Conservation (phyloP, 345 rosid genomes). For the Carallia pectinifolia region DNA sequence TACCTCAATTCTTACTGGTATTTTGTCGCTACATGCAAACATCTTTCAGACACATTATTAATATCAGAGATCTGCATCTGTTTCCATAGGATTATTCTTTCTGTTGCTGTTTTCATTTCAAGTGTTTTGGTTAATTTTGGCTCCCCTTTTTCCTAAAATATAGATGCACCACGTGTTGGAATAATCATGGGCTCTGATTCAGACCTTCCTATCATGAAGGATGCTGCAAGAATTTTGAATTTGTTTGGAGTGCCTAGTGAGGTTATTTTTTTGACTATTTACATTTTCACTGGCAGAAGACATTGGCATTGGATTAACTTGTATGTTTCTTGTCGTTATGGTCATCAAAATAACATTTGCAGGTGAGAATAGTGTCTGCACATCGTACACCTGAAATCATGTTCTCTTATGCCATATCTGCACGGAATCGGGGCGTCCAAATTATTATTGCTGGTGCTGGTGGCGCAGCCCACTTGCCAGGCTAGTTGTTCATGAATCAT, state of each 20-base stretch:
- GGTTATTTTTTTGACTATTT: slow-evolving; percentile 36
- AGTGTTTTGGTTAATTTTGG: not conserved
- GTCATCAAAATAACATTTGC: slow-evolving; percentile 7
- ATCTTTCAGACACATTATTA: not conserved
- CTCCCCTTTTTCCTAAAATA: slow-evolving; percentile 27
- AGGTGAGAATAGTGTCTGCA: slow-evolving; percentile 87
- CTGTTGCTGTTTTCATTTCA: too few relatives aligned
- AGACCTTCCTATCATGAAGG: slow-evolving; percentile 96
- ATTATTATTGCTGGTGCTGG: slow-evolving; percentile 97
- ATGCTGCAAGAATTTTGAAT: slow-evolving; percentile 66
- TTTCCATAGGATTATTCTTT: not conserved
- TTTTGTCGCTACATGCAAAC: not conserved
- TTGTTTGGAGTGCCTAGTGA: slow-evolving; percentile 71
- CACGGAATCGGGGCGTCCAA: slow-evolving; percentile 63
- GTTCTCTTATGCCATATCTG: slow-evolving; percentile 80
- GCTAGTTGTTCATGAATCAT: slow-evolving; percentile 29
- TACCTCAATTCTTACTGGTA: not conserved
- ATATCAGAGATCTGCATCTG: not conserved
- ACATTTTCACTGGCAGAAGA: not conserved
- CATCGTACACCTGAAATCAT: slow-evolving; percentile 90
- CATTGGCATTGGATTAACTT: not conserved
- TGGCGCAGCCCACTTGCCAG: slow-evolving; percentile 98
- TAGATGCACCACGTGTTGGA: slow-evolving; percentile 71
- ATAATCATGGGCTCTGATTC: slow-evolving; percentile 97
- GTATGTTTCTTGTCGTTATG: slow-evolving; percentile 3